Percentiles rank a stretch among this genome's conserved stretches.
These are phyloP conservation scores for Batrachochytrium dendrobatidis DNA, from an alignment of 371 early-diverging fungal species.

Conservation along the genomic window DNA sequence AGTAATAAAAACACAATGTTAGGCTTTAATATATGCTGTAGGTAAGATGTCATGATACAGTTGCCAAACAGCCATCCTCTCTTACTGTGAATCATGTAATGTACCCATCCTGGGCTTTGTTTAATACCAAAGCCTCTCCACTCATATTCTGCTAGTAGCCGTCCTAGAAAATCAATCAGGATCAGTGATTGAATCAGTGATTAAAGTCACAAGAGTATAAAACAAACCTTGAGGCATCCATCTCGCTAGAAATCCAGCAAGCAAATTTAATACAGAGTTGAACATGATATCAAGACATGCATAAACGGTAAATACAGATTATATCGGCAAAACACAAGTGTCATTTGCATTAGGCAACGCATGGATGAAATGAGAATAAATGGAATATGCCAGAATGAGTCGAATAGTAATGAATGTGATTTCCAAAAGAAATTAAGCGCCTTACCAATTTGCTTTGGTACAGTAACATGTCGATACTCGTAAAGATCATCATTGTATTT, in stretches of 20 bases:
- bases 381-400: no score
- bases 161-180: slow-evolving; percentile 4
- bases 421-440: no score
- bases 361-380: no score
- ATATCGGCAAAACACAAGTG: no score
- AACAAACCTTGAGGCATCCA: slow-evolving; percentile 13
- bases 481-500: slow-evolving; percentile 19
- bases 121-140: slow-evolving; percentile 67
- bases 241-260: no score
- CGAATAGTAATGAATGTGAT: no score
- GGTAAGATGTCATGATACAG: no score
- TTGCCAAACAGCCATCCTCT: no score
- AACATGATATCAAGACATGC: slow-evolving; percentile 1
- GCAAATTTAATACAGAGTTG: not conserved
- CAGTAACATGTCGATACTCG: slow-evolving; percentile 27
- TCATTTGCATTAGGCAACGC: no score
- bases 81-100: slow-evolving; percentile 74
- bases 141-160: slow-evolving; percentile 56
- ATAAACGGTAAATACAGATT: not conserved
- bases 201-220: not conserved
- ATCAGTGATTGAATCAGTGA: not conserved
- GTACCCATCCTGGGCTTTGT: slow-evolving; percentile 78
- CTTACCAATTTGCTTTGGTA: slow-evolving; percentile 15
- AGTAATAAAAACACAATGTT: not conserved
- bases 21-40: no score